Base-by-base conservation (phyloP, 2,329 filamentous ascomycete species). In the Eurotiales sp. region DNA sequence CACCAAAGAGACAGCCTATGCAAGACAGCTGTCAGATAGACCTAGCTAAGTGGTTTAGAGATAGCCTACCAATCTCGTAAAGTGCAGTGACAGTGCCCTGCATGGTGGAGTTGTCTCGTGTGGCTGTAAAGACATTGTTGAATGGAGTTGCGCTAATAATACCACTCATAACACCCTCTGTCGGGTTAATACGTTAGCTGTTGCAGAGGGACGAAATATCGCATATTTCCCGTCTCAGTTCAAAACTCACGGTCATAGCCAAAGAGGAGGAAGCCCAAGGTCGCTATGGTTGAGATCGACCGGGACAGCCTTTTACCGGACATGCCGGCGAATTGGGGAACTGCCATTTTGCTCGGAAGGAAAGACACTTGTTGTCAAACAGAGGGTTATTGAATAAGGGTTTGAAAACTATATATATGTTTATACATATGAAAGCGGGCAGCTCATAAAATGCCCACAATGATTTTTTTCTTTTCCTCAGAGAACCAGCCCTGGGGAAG, bases 211-310 rank as follows among this genome's bases (percentile, higher is more conserved):
- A n/a, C 30, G 12, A 14, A 50, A n/a, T n/a, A n/a, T n/a, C n/a
- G n/a, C n/a, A n/a, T n/a, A n/a, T n/a, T n/a, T 49, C 66, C 66
- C 67, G 7, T 63, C 10, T 64, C 69, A 6, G 65, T 8, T n/a
- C n/a, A n/a, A n/a, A 14, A 59, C 65, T 50, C 58, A 71, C 67
- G 77, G 46, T 80, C 77, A 57, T 79, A 80, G 37, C 77, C 77
- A 51, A 80, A 80, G 19, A 80, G 74, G 11, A 80, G 64, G 66
- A 82, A 81, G 4, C 77, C 80, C 7, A 77, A 80, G 2, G 80
- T 83, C 8, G 80, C 79, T 30, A 51, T 36, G 21, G 50, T 41
- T 12, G 50, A 53, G 30, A 57, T 50, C 11, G 52, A 44, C 51
- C 47, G 37, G 4, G 42, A 46, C 41, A 55, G 51, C 36, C 30